Evolutionary conservation across 495 filamentous ascomycete species (phyloP), one percentile per base, ranked within the genome.

Genomic region (Aspergillus heteromorphus): DNA sequence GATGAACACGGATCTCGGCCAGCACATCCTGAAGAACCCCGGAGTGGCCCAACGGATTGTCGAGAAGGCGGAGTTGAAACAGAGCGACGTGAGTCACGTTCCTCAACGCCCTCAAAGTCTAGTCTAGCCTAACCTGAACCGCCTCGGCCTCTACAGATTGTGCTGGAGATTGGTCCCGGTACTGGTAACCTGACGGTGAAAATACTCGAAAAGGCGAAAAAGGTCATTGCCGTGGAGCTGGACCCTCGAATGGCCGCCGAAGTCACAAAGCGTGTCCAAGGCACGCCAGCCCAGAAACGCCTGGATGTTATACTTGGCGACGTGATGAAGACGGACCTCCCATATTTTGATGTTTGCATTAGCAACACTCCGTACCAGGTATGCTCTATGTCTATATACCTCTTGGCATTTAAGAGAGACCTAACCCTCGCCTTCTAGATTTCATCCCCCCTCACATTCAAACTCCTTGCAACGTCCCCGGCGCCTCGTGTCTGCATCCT

Each of bases 241-340:
- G 92, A 97, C 69, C 92, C 92, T 41, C 80, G 92, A 63, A 97
- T 97, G 93, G 92, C 92, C 5, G 92, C 92, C 23, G 93, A 97
- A 69, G 82, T 96, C 58, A 96, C 92, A 41, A 97, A 97, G 66
- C 87, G 91, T 55, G 90, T 97, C 23, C 89, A 95, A 67, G 89
- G 87, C 16, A 92, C 83, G 38, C 88, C 91, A 3, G 78, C 85
- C 54, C 84, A 86, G 60, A 92, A 89, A 64, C 79, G 85, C 58
- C 72, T 97, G 38, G 89, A 95, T 47, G 83, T 97, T 21, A 75
- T 95, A 36, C 76, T 97, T 1, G 93, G 92, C 11, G 92, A 97
- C 68, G 91, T 96, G 49, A 92, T 96, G 66, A 97, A 96, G 76
- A 85, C 85, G 9, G 84, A 90, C 50, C 76, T 95, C 43, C 91